phyloP scores from a whole-genome alignment of 2,329 filamentous ascomycete species.

The Didymella pinodella region DNA sequence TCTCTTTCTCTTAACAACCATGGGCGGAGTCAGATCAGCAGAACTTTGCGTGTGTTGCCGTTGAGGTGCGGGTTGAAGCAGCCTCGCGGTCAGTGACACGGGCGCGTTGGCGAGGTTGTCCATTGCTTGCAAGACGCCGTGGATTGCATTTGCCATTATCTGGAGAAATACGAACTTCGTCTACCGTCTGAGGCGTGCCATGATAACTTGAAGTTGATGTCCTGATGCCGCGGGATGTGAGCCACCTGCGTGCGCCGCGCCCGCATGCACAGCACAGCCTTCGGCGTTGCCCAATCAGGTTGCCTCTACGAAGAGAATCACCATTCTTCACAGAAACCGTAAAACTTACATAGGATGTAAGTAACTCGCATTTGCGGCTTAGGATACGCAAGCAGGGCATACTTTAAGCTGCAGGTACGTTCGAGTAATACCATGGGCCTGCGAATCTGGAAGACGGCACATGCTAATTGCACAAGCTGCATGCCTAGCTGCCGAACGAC shows the following conservation, averaged over 20 bases:
- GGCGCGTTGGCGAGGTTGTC: conserved; percentile 6
- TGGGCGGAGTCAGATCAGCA: background rate
- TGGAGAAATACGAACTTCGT: background rate
- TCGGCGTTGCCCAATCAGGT: background rate
- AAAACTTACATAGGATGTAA: background rate
- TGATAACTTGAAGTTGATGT: background rate
- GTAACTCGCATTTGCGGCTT: background rate
- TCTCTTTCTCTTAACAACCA: conserved; percentile 1
- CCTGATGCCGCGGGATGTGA: background rate
- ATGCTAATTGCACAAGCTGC: background rate
- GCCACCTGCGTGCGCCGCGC: background rate
- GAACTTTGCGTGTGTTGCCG: background rate
- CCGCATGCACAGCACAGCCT: background rate
- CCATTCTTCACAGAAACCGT: background rate
- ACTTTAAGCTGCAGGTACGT: background rate
- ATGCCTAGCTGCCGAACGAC: background rate
- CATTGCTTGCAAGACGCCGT: conserved; percentile 6
- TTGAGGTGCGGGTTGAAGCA: background rate
- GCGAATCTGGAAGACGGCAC: background rate
- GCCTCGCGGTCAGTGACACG: background rate
- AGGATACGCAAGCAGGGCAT: too few species aligned
- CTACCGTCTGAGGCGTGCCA: background rate
- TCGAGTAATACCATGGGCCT: background rate
- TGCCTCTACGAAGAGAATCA: background rate
- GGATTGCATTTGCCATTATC: background rate